These are phyloP conservation scores for Gonium pectorale DNA, from an alignment of 139 green algal genomes.

Conservation along the genomic window DNA sequence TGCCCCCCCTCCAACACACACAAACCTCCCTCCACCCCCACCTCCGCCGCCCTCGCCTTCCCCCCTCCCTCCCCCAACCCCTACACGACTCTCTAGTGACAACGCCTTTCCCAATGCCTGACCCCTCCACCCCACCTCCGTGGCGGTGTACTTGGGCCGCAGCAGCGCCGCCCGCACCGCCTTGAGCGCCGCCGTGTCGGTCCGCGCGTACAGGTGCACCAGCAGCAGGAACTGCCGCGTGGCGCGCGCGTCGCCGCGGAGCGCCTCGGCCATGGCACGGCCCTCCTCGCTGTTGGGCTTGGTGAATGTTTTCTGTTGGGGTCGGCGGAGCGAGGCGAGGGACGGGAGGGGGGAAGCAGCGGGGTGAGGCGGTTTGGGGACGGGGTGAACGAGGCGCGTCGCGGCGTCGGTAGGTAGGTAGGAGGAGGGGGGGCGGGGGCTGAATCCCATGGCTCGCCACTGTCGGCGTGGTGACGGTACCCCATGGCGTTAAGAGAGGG, in stretches of 20 bases:
- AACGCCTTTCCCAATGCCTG: no score
- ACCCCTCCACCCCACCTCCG: conserved; percentile 31
- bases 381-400: no score
- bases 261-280: conserved; percentile 73
- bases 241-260: conserved; percentile 64
- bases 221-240: conserved; percentile 87
- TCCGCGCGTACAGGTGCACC: conserved; percentile 79
- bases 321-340: not conserved
- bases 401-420: no score
- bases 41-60: not conserved
- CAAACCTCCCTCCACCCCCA: no score
- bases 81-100: no score
- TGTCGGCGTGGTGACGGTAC: no score
- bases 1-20: no score
- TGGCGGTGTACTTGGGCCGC: conserved; percentile 54
- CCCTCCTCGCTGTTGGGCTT: conserved; percentile 41
- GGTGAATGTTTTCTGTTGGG: conserved; percentile 34
- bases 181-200: conserved; percentile 74
- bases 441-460: no score
- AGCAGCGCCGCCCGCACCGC: conserved; percentile 73
- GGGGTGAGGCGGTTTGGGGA: no score
- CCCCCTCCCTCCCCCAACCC: not conserved
- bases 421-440: no score
- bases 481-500: no score
- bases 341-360: not conserved